Evolutionary conservation across 2,329 filamentous ascomycete species (phyloP).

Genomic region (Ophiostoma ips): DNA sequence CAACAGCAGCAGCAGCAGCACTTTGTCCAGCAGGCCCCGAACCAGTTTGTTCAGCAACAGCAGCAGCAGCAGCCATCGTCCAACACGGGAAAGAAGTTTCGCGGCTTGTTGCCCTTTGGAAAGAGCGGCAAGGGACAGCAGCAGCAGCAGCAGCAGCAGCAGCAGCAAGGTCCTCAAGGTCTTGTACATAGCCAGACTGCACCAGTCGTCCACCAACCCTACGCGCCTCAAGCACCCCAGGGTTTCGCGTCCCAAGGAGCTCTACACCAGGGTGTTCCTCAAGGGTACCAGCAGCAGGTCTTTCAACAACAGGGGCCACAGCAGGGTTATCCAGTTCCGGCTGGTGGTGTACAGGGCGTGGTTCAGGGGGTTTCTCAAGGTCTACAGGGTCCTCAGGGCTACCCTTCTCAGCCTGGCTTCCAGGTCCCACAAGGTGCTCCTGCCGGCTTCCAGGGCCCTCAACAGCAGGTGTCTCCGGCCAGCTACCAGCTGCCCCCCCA

Average conservation of each 20-base stretch:
- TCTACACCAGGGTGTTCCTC: neutral
- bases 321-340: neutral
- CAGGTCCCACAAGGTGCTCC: neutral
- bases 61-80: neutral
- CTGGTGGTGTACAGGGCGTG: neutral
- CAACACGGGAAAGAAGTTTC: constrained; percentile 6
- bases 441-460: neutral
- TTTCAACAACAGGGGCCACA: neutral
- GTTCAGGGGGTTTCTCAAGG: neutral
- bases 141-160: neutral
- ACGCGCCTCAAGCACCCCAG: neutral
- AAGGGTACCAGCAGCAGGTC: neutral
- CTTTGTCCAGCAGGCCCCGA: neutral
- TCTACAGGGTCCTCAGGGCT: neutral
- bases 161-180: neutral
- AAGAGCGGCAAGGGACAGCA: constrained; percentile 7
- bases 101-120: constrained; percentile 6
- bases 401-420: neutral
- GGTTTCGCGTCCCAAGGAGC: neutral
- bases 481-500: constrained; percentile 7
- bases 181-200: neutral
- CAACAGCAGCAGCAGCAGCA: constrained; percentile 1
- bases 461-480: neutral
- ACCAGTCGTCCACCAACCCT: neutral
- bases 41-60: neutral